Conservation (phyloP, 495 filamentous ascomycete species). For the Aspergillus cristatus region DNA sequence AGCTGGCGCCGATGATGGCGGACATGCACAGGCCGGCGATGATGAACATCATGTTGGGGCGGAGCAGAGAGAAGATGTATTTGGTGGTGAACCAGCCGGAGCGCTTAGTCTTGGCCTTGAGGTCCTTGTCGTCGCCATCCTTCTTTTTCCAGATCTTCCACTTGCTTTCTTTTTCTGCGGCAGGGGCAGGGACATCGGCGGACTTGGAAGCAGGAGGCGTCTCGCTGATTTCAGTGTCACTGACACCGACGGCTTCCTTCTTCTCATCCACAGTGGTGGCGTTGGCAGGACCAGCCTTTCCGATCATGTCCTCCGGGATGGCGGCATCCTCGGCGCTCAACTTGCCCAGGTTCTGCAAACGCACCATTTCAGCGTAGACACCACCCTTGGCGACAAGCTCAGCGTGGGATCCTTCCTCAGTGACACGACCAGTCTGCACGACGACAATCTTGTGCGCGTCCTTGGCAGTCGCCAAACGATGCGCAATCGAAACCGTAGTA, state of each 20-base stretch:
- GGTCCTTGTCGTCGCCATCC: constrained; percentile 7
- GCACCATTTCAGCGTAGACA: constrained; percentile 34
- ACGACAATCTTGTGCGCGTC: constrained; percentile 57
- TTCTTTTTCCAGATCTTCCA: constrained; percentile 4
- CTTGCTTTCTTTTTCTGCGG: background rate
- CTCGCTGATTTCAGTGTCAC: constrained; percentile 8
- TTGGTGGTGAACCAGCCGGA: constrained; percentile 17
- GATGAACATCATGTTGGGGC: constrained; percentile 25
- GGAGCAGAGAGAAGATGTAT: constrained; percentile 16
- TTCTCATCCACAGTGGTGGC: constrained; percentile 1
- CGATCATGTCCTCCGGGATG: constrained; percentile 7
- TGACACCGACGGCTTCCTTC: constrained; percentile 14
- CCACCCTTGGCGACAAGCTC: constrained; percentile 22
- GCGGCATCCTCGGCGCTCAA: constrained; percentile 6
- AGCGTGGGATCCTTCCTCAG: constrained; percentile 43
- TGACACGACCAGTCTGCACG: constrained; percentile 37
- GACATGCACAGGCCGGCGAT: constrained; percentile 25
- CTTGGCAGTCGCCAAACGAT: constrained; percentile 30
- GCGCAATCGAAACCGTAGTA: constrained; percentile 32
- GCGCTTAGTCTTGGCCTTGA: constrained; percentile 9
- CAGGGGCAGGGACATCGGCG: background rate
- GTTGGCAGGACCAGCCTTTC: constrained; percentile 4
- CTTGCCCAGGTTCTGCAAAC: constrained; percentile 23
- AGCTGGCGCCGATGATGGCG: constrained; percentile 33
- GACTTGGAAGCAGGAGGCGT: constrained; percentile 2